phyloP scores from a whole-genome alignment of 331 rosid genomes.

The Phaseolus coccineus region DNA sequence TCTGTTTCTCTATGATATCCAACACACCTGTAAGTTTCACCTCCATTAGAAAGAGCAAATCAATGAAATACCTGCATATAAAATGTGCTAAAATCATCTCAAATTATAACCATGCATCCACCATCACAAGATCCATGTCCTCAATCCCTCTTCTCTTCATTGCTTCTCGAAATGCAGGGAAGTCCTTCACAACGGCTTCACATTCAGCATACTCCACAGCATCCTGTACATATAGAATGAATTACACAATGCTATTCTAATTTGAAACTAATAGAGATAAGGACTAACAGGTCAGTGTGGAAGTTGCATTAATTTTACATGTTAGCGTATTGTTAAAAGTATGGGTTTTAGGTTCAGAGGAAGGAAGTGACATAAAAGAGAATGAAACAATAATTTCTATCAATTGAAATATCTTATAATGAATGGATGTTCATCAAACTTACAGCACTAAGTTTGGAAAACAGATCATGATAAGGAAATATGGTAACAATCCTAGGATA shows the following conservation, averaged over 20 bases:
- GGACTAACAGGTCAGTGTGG: neutral
- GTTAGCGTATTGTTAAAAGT: neutral
- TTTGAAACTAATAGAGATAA: constrained; percentile 12
- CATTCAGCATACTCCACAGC: constrained; percentile 95
- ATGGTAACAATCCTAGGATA: neutral
- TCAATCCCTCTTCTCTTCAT: constrained; percentile 97
- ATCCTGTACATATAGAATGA: constrained; percentile 59
- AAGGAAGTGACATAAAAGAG: neutral
- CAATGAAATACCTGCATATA: neutral
- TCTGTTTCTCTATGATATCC: constrained; percentile 88
- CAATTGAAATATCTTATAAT: neutral
- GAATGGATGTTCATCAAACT: neutral
- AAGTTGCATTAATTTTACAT: neutral
- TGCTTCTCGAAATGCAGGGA: constrained; percentile 87
- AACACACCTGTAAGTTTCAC: constrained; percentile 69
- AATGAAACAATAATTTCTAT: neutral
- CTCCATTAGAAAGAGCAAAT: constrained; percentile 25
- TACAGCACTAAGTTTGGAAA: neutral
- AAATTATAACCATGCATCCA: constrained; percentile 72
- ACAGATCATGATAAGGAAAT: neutral
- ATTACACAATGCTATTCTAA: constrained; percentile 23
- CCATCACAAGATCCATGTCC: constrained; percentile 96
- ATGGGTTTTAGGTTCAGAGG: neutral
- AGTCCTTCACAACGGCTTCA: constrained; percentile 88
- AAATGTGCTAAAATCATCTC: constrained; percentile 6